Evolutionary conservation across 148 eudicot genomes (phyloP).

Genomic region (Heliosperma pusillum): DNA sequence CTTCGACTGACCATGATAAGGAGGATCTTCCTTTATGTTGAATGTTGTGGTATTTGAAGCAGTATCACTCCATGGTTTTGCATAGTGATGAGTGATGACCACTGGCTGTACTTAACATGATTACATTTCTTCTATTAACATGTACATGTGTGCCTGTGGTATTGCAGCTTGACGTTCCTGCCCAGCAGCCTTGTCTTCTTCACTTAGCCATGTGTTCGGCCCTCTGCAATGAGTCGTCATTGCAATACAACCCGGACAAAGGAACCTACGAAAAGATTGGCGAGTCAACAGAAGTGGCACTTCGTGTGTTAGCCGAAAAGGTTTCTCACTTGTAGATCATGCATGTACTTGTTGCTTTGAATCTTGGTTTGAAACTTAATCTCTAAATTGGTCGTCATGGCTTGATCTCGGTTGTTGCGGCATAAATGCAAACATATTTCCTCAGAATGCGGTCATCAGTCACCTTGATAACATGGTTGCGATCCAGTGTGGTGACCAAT

Average conservation of each 20-base stretch:
- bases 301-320: constrained; percentile 96
- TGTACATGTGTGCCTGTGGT: constrained; percentile 18
- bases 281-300: constrained; percentile 99
- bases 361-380: background rate
- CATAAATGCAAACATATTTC: background rate
- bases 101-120: constrained; percentile 3
- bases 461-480: background rate
- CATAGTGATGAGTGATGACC: background rate
- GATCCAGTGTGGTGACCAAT: background rate
- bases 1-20: background rate
- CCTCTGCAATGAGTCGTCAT: constrained; percentile 86
- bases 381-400: background rate
- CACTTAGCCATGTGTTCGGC: constrained; percentile 99
- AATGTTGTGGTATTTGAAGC: background rate
- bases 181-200: constrained; percentile 88
- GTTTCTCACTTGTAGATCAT: constrained; percentile 32
- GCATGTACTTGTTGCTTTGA: background rate
- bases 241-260: constrained; percentile 95
- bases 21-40: constrained; percentile 5
- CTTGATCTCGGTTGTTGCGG: background rate
- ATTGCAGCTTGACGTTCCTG: constrained; percentile 89
- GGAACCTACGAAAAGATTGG: constrained; percentile 94
- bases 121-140: constrained; percentile 10
- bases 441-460: background rate
- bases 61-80: background rate